A percentile compares a stretch with the other conserved stretches of the same genome.
Evolutionary conservation across 176 grass and related monocot genomes (phyloP).

Genomic region (Raddia distichophylla): DNA sequence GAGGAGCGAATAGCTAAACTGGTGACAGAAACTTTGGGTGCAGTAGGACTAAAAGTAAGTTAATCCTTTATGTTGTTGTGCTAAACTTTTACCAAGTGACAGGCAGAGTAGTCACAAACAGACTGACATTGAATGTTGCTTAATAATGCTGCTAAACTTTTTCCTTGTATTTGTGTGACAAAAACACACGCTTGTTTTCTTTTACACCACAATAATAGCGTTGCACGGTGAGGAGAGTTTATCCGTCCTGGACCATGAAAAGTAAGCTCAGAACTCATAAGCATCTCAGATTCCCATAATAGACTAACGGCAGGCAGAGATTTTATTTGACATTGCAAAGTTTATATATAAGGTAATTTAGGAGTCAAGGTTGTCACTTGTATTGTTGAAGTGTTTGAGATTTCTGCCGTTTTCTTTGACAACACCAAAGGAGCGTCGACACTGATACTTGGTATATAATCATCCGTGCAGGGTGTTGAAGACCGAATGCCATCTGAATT

Average conservation of each 20-base stretch:
- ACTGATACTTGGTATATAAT: constrained; percentile 26
- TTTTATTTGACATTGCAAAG: no score
- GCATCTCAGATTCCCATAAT: background rate
- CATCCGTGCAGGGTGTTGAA: constrained; percentile 75
- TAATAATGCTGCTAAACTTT: background rate
- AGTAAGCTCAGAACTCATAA: background rate
- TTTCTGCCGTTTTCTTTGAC: background rate
- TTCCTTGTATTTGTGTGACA: background rate
- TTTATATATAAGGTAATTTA: no score
- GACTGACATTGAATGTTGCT: background rate
- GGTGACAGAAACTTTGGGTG: constrained; percentile 81
- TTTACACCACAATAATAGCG: background rate
- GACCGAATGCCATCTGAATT: constrained; percentile 89
- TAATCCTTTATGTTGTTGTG: constrained; percentile 2
- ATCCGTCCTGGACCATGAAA: background rate
- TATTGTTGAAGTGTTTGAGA: background rate
- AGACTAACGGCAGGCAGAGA: background rate
- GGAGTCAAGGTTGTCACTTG: no score
- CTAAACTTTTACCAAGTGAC: background rate
- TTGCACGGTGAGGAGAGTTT: background rate
- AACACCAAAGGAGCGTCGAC: background rate
- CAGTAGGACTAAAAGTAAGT: constrained; percentile 93
- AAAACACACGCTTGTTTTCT: background rate
- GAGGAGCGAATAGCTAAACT: constrained; percentile 67
- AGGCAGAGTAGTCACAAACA: background rate